Evolutionary conservation across 176 grass and related monocot genomes (phyloP).

Genomic region (Aegilops umbellulata): DNA sequence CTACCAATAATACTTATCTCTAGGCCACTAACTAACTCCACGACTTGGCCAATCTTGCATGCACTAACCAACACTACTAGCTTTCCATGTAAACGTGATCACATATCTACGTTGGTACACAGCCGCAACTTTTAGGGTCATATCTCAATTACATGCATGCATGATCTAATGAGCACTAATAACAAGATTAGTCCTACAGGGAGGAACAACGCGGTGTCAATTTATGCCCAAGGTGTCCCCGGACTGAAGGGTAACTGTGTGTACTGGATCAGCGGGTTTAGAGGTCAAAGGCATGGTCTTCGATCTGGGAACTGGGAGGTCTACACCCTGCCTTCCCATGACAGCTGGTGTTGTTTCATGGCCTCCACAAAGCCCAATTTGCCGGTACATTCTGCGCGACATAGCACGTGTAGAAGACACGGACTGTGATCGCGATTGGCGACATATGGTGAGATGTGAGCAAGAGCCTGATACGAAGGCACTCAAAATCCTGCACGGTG

Average conservation of each 20-base stretch:
- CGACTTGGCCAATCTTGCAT: no score
- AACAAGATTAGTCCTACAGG: neutral
- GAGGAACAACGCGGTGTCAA: slow-evolving; percentile 33
- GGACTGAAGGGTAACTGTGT: slow-evolving; percentile 37
- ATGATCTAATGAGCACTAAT: no score
- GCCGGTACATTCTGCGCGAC: slow-evolving; percentile 48
- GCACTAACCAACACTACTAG: no score
- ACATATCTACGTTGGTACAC: no score
- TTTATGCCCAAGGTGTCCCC: slow-evolving; percentile 27
- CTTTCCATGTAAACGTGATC: no score
- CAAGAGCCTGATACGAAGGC: neutral
- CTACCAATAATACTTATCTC: no score
- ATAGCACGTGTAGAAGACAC: slow-evolving; percentile 14
- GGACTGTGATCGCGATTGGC: slow-evolving; percentile 23
- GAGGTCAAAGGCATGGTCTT: slow-evolving; percentile 54
- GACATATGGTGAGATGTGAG: slow-evolving; percentile 5
- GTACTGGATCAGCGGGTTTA: slow-evolving; percentile 45
- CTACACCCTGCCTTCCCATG: slow-evolving; percentile 27
- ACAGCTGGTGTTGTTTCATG: neutral
- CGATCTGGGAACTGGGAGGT: slow-evolving; percentile 45
- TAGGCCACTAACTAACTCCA: no score
- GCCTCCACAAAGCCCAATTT: slow-evolving; percentile 27
- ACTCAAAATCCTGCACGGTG: neutral
- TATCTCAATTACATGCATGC: no score
- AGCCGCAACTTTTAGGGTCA: no score